Evolutionary conservation across 106 monocot species (phyloP).

Genomic region (Hemerocallis citrina): DNA sequence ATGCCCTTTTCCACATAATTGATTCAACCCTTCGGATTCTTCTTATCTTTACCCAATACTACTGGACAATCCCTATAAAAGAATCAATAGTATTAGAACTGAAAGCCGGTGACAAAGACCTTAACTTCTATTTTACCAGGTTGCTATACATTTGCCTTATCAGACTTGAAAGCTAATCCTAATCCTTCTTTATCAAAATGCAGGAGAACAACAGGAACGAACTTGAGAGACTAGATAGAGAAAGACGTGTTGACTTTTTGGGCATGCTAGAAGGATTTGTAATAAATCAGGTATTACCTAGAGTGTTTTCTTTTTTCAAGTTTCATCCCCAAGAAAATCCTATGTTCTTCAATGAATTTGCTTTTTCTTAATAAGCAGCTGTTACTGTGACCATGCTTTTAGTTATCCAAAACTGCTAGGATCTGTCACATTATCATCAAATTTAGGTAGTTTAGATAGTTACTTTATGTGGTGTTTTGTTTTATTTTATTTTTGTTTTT

Average conservation of each 20-base stretch:
- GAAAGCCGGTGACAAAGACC: background rate
- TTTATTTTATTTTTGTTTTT: no score
- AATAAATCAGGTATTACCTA: constrained; percentile 46
- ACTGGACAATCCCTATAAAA: no score
- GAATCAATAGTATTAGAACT: background rate
- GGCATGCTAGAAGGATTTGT: constrained; percentile 63
- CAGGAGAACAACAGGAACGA: constrained; percentile 69
- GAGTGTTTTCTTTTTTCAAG: background rate
- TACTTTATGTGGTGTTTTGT: no score
- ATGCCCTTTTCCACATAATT: no score
- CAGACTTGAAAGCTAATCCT: background rate
- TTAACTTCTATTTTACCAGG: background rate
- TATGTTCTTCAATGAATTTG: background rate
- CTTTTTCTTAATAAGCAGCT: no score
- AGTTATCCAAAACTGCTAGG: background rate
- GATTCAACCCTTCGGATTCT: no score
- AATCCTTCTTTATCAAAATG: background rate
- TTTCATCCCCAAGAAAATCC: background rate
- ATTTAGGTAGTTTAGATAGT: no score
- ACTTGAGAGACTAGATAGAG: constrained; percentile 57
- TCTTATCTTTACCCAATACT: no score
- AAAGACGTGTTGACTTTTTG: constrained; percentile 51
- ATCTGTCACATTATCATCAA: no score
- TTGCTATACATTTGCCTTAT: background rate
- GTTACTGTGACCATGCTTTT: no score